These are phyloP conservation scores for Harringtonia aguacate DNA, from an alignment of 2,329 filamentous ascomycete genomes.

Conservation along the genomic window DNA sequence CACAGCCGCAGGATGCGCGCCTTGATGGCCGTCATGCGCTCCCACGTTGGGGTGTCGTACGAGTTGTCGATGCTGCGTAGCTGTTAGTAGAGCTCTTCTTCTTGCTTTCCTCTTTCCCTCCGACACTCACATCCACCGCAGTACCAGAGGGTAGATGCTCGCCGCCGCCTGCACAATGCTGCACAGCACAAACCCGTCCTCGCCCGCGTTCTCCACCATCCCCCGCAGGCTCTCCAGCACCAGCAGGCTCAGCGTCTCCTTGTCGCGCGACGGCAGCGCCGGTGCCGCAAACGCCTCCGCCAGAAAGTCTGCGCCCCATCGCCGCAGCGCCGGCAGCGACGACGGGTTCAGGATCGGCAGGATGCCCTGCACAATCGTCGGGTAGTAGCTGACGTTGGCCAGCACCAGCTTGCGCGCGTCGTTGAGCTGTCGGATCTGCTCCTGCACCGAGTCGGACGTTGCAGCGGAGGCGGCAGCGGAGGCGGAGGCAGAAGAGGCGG, in stretches of 20 bases:
- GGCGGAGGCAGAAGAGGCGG: background rate
- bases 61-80: slow-evolving; percentile 69
- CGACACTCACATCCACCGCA: slow-evolving; percentile 86
- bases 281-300: slow-evolving; percentile 94
- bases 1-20: slow-evolving; percentile 78
- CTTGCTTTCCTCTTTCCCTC: background rate
- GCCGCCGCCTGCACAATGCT: slow-evolving; percentile 80
- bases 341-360: slow-evolving; percentile 77
- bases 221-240: slow-evolving; percentile 68
- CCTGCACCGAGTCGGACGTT: slow-evolving; percentile 39
- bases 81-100: slow-evolving; percentile 7
- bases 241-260: slow-evolving; percentile 66
- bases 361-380: slow-evolving; percentile 83
- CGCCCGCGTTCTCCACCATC: slow-evolving; percentile 58
- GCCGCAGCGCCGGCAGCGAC: slow-evolving; percentile 67
- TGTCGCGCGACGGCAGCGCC: slow-evolving; percentile 64
- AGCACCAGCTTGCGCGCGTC: slow-evolving; percentile 84
- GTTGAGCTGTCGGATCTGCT: slow-evolving; percentile 80
- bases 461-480: background rate
- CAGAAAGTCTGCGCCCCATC: slow-evolving; percentile 95
- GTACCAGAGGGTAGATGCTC: slow-evolving; percentile 84
- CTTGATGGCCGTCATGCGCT: slow-evolving; percentile 81
- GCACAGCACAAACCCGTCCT: slow-evolving; percentile 73
- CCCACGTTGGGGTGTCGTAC: slow-evolving; percentile 73
- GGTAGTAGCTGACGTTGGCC: slow-evolving; percentile 77